Conservation (phyloP, 2,329 filamentous ascomycete genomes). For the Penicillium brevicompactum region DNA sequence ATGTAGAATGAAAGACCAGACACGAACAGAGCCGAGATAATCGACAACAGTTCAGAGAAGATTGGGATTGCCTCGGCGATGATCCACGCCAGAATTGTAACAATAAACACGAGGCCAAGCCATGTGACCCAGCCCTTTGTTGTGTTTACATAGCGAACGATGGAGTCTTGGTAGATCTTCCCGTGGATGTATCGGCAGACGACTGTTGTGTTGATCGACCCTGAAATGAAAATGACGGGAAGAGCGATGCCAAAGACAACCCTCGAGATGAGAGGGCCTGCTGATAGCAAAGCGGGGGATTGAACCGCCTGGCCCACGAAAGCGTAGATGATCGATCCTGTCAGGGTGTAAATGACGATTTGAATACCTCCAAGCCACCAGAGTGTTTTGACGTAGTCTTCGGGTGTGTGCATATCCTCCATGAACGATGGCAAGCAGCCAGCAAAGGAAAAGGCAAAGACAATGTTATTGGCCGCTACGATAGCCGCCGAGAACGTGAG, state of each 20-base stretch:
- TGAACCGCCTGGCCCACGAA: slow-evolving; percentile 10
- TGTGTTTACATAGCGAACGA: slow-evolving; percentile 16
- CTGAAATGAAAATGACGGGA: slow-evolving; percentile 17
- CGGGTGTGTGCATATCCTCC: slow-evolving; percentile 10
- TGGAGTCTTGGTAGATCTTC: slow-evolving; percentile 13
- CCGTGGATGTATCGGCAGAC: slow-evolving; percentile 21
- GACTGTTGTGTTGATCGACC: slow-evolving; percentile 19
- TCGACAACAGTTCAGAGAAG: slow-evolving; percentile 18
- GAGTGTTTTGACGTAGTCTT: slow-evolving; percentile 7
- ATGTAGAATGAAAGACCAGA: slow-evolving; percentile 9
- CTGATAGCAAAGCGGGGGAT: slow-evolving; percentile 7
- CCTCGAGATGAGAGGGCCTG: slow-evolving; percentile 4
- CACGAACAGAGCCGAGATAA: slow-evolving; percentile 8
- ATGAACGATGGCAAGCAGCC: slow-evolving; percentile 5
- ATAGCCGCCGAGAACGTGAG: slow-evolving; percentile 8
- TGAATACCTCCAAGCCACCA: slow-evolving; percentile 11
- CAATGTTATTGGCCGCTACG: slow-evolving; percentile 8
- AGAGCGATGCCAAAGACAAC: slow-evolving; percentile 9
- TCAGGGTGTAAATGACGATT: slow-evolving; percentile 5
- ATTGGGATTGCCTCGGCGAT: slow-evolving; percentile 20
- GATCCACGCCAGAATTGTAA: slow-evolving; percentile 17
- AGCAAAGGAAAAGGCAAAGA: slow-evolving; percentile 8
- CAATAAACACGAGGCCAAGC: slow-evolving; percentile 8
- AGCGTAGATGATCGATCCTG: slow-evolving; percentile 9
- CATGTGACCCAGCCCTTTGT: slow-evolving; percentile 18